Conservation (phyloP, 1,284 basidiomycete species). For the Pseudozyma pruni region DNA sequence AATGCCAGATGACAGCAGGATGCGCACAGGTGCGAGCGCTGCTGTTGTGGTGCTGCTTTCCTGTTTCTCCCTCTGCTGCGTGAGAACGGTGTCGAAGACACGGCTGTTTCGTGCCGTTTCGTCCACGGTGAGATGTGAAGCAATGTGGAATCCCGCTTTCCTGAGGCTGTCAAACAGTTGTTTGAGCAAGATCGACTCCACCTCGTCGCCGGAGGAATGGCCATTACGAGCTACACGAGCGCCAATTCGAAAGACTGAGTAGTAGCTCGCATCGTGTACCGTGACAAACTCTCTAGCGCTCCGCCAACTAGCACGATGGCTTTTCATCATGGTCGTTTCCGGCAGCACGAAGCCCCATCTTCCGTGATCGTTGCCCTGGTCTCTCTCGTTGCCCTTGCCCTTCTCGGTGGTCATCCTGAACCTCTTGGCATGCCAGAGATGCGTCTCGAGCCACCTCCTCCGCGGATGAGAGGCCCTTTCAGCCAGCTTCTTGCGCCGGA, state of each 20-base stretch:
- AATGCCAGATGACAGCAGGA: constrained; percentile 13
- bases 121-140: background rate
- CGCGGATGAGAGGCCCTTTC: constrained; percentile 44
- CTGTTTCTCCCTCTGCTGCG: background rate
- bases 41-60: constrained; percentile 4
- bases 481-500: constrained; percentile 42
- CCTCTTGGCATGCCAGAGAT: constrained; percentile 66
- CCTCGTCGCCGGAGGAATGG: background rate
- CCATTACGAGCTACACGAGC: background rate
- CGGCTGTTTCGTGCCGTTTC: background rate
- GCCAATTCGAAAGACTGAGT: constrained; percentile 37
- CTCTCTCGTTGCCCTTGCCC: constrained; percentile 47
- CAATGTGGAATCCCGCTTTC: constrained; percentile 9
- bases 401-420: constrained; percentile 64
- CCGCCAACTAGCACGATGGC: constrained; percentile 55
- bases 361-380: constrained; percentile 32
- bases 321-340: constrained; percentile 63
- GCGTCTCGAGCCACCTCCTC: constrained; percentile 65
- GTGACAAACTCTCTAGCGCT: constrained; percentile 34
- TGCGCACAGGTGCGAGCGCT: constrained; percentile 35
- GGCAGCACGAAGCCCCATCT: constrained; percentile 60
- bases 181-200: background rate
- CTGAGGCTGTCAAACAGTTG: background rate
- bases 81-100: constrained; percentile 14
- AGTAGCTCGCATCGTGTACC: constrained; percentile 63